Base-by-base conservation (phyloP, 441 rosid genomes). In the Raphanus hybrid region DNA sequence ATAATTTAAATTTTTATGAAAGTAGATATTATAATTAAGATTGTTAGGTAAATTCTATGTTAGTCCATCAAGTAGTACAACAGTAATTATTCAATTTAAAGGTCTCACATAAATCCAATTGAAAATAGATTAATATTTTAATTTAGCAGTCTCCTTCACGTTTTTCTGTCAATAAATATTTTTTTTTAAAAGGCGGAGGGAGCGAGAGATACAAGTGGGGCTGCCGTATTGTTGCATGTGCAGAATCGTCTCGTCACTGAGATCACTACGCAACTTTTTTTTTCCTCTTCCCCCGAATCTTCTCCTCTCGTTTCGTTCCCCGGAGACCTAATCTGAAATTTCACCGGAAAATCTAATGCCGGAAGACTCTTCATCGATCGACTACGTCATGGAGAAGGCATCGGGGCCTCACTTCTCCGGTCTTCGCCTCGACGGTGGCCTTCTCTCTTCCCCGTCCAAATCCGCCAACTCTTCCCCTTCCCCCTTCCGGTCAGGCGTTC, bases 391-490 rank as follows among this genome's bases (percentile, higher is more conserved):
- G 98, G 99, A 93, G 88, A 93, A 89, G 80, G 97, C 99, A 4
- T 90, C 92, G 8, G 99, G 99, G 34, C 92, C 97, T 8, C 99
- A 95, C 89, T 95, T 93, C 88, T 96, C 98, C 81, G 98, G 99
- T 81, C 89, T 96, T 62, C 98, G 91, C 59, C 85, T 90, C 43
- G 95, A 93, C 82, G 89, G 91, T 43, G 26, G 26, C 26, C 89
- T 69, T 64, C 88, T 84, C 39, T 84, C 88, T 26, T 82, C 87
- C 65, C 91, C 88, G 5, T 84, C 80, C 8, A 75, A 88, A 52
- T 77, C 89, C 3, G 45, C 90, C 64, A 27, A 7, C 70, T 71
- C 87, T 11, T 79, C 91, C 7, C 70, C 84, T 37, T 55, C 83
- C 3, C 62, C 29, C 69, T 71, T 81, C 48, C 84, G 84, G 0